Evolutionary conservation across 495 filamentous ascomycete species (phyloP).

Genomic region (Umbilicaria muhlenbergii): DNA sequence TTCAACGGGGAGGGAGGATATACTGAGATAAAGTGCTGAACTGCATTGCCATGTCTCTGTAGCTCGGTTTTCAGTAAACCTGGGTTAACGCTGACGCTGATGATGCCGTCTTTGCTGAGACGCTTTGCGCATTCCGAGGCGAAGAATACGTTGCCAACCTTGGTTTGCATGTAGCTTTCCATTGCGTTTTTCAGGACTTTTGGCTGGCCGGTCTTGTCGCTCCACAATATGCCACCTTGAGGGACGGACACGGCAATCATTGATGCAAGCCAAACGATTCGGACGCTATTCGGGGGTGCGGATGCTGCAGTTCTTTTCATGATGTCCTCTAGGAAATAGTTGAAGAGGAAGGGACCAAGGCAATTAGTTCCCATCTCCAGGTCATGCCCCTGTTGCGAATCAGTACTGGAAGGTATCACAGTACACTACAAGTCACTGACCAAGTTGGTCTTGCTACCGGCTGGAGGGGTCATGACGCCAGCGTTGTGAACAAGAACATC

Average conservation of each 20-base stretch:
- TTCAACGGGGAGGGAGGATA: background rate
- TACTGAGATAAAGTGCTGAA: constrained; percentile 12
- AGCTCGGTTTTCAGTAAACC: constrained; percentile 30
- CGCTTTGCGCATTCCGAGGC: constrained; percentile 21
- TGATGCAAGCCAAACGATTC: constrained; percentile 25
- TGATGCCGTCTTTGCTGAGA: constrained; percentile 16
- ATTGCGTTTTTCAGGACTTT: constrained; percentile 8
- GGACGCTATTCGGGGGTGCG: constrained; percentile 13
- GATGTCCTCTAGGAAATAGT: constrained; percentile 27
- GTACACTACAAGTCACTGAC: background rate
- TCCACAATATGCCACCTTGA: constrained; percentile 14
- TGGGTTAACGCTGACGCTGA: constrained; percentile 21
- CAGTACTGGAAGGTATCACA: background rate
- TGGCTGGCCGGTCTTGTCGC: constrained; percentile 10
- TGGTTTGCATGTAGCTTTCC: constrained; percentile 25
- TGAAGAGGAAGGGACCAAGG: constrained; percentile 32
- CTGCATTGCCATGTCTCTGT: constrained; percentile 16
- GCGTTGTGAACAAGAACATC: constrained; percentile 38
- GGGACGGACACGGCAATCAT: constrained; percentile 13
- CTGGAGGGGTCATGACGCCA: constrained; percentile 30
- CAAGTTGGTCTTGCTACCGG: constrained; percentile 18
- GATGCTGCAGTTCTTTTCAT: constrained; percentile 22
- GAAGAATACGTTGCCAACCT: constrained; percentile 26
- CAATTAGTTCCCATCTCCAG: constrained; percentile 32
- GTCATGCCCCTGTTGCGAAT: constrained; percentile 22